phyloP scores from a whole-genome alignment of 768 basidiomycete species.

The Amylocystis lapponica region DNA sequence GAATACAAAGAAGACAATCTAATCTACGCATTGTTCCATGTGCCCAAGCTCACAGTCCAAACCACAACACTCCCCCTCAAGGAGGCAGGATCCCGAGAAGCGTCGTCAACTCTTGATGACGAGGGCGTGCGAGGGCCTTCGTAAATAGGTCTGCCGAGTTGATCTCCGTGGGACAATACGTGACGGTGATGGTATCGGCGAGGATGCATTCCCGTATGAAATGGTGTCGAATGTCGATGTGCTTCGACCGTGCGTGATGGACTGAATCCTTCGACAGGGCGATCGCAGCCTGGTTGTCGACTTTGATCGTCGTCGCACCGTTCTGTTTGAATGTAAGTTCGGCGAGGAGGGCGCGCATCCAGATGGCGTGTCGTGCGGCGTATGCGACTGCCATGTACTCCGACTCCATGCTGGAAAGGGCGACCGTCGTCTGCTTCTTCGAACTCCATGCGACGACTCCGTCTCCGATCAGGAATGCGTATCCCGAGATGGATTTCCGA shows the following conservation, averaged over 20 bases:
- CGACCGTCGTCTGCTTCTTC: constrained; percentile 25
- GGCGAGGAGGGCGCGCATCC: constrained; percentile 22
- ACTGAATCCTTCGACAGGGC: constrained; percentile 6
- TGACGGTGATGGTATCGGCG: constrained; percentile 16
- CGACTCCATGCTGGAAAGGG: constrained; percentile 28
- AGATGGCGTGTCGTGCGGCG: constrained; percentile 26
- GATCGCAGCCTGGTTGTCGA: constrained; percentile 9
- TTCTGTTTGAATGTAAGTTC: constrained; percentile 17
- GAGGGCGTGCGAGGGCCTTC: constrained; percentile 21
- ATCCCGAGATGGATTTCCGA: constrained; percentile 22
- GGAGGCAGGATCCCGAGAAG: no score
- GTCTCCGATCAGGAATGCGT: constrained; percentile 23
- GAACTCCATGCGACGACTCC: constrained; percentile 26
- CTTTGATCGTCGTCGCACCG: constrained; percentile 2
- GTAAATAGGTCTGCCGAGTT: constrained; percentile 38
- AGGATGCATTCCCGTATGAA: constrained; percentile 23
- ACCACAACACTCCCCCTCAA: no score
- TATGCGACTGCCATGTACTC: constrained; percentile 32
- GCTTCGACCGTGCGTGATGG: constrained; percentile 20
- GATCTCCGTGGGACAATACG: constrained; percentile 26
- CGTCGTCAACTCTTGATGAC: no score
- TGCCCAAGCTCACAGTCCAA: no score
- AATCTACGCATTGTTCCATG: no score
- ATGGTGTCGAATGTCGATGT: constrained; percentile 27
- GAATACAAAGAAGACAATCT: no score